Conservation (phyloP, 345 rosid species). For the Barbarea vulgaris region DNA sequence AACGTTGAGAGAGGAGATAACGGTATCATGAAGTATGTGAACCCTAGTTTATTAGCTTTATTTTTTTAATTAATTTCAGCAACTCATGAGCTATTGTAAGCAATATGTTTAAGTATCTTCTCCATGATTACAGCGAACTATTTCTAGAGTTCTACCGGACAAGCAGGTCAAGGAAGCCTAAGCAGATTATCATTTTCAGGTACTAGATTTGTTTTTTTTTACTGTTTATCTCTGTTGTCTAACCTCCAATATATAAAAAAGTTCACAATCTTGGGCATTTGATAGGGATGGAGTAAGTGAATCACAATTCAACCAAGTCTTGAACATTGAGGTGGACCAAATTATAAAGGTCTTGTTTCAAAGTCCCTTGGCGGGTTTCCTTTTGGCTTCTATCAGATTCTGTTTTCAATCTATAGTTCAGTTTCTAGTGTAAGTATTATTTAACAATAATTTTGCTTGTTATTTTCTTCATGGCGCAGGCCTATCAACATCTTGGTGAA, state of each 20-base stretch:
- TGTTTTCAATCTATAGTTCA: conserved; percentile 1
- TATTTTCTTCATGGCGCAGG: conserved; percentile 46
- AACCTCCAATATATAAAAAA: conserved; percentile 6
- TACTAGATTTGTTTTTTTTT: conserved; percentile 31
- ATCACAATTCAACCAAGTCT: conserved; percentile 84
- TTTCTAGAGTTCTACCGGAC: conserved; percentile 68
- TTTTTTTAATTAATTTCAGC: not conserved
- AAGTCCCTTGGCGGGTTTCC: conserved; percentile 3
- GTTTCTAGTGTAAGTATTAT: not conserved
- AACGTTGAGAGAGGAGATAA: conserved; percentile 56
- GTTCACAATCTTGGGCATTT: conserved; percentile 4
- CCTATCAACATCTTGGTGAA: conserved; percentile 76
- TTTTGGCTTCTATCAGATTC: conserved; percentile 20
- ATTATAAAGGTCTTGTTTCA: conserved; percentile 61
- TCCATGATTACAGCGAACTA: conserved; percentile 57
- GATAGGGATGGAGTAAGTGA: conserved; percentile 90
- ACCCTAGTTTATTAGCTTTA: not conserved
- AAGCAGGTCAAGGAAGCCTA: conserved; percentile 61
- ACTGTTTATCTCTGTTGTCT: conserved; percentile 1
- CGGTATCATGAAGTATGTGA: conserved; percentile 80
- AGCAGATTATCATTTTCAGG: conserved; percentile 87
- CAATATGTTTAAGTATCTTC: conserved; percentile 1
- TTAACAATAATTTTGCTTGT: not conserved
- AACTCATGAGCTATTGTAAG: not conserved
- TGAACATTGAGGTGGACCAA: conserved; percentile 83